These are phyloP conservation scores for Apiospora marii DNA, from an alignment of 2,329 filamentous ascomycete genomes.

Conservation along the genomic window DNA sequence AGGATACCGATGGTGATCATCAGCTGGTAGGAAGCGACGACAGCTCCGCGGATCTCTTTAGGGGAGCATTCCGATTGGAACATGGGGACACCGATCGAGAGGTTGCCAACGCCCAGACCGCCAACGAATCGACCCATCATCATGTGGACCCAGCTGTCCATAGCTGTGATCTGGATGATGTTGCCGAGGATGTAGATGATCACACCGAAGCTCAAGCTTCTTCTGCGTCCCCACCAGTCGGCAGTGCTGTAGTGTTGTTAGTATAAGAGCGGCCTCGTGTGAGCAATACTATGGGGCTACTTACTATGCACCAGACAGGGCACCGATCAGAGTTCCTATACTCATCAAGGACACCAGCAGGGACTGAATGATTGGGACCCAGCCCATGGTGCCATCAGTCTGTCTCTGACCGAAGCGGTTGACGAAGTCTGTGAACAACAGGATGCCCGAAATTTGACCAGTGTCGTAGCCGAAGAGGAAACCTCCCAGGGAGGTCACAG, in stretches of 20 bases:
- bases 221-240: conserved; percentile 65
- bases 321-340: conserved; percentile 63
- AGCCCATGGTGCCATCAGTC: conserved; percentile 48
- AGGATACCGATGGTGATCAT: conserved; percentile 77
- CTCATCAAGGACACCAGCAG: conserved; percentile 64
- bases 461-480: conserved; percentile 72
- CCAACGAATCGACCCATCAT: conserved; percentile 72
- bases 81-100: conserved; percentile 72
- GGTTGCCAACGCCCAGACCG: conserved; percentile 71
- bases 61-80: conserved; percentile 72
- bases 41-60: conserved; percentile 67
- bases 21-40: conserved; percentile 76
- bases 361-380: conserved; percentile 53
- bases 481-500: conserved; percentile 64
- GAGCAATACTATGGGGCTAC: background rate
- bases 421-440: conserved; percentile 61
- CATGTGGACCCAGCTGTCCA: conserved; percentile 68
- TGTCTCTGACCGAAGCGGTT: conserved; percentile 61
- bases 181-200: conserved; percentile 70
- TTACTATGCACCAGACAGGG: conserved; percentile 57
- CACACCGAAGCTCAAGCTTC: conserved; percentile 60
- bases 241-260: conserved; percentile 46
- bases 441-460: conserved; percentile 63
- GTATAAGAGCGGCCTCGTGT: background rate
- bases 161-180: conserved; percentile 69